These are phyloP conservation scores for Mycena galericulata DNA, from an alignment of 768 basidiomycete genomes.

Conservation along the genomic window DNA sequence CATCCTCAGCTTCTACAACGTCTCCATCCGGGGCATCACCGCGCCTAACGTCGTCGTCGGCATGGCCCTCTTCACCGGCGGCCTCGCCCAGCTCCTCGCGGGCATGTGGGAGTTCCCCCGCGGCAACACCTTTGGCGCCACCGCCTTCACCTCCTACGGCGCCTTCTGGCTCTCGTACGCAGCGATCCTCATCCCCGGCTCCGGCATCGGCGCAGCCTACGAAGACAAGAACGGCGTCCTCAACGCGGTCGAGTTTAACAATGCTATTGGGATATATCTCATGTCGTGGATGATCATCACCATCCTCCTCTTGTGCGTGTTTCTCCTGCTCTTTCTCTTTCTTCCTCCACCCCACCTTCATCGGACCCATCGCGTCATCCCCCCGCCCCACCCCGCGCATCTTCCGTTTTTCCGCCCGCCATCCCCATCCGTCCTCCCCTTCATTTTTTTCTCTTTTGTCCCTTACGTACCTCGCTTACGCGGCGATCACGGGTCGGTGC, in stretches of 20 bases:
- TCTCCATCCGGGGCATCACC: constrained; percentile 62
- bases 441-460: no score
- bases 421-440: no score
- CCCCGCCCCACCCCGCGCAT: not conserved
- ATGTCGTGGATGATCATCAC: constrained; percentile 82
- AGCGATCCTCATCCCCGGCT: constrained; percentile 75
- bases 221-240: not conserved
- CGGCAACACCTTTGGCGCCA: constrained; percentile 78
- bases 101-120: constrained; percentile 90
- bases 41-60: constrained; percentile 82
- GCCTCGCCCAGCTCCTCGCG: constrained; percentile 86
- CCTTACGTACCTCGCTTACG: no score
- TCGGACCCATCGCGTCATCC: not conserved
- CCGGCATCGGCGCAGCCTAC: constrained; percentile 72
- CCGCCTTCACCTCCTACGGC: constrained; percentile 86
- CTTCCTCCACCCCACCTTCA: not conserved
- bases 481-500: no score
- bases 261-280: constrained; percentile 80
- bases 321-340: not conserved
- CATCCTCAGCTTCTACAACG: constrained; percentile 82
- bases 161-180: constrained; percentile 92
- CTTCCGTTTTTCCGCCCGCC: no score
- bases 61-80: constrained; percentile 89
- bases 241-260: constrained; percentile 50
- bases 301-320: constrained; percentile 69